Base-by-base conservation (phyloP, 164 flowering plant genomes). In the Umbellularia californica region DNA sequence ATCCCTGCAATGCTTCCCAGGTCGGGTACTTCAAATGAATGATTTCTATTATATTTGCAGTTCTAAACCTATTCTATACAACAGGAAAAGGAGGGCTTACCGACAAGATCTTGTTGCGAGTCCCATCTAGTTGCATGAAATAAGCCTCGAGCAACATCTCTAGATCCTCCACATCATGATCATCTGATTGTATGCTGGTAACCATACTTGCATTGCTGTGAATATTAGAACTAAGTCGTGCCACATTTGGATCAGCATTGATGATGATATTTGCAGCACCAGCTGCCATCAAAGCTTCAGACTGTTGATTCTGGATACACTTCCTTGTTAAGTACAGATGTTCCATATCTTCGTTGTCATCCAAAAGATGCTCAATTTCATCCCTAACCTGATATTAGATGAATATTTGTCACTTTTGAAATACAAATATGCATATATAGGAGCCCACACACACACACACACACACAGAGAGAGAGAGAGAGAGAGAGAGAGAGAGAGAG, bases 111-210 rank as follows among this genome's bases (percentile, higher is more conserved):
- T 90, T 95, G 87, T 95, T 93, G 5, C 94, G 93, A 69, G 92
- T 93, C 23, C 97, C 96, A 81, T 95, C 97, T 72, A 95, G 78
- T 85, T 95, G 97, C 99, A 93, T 92, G 80, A 95, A 95, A 79
- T 95, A 95, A 41, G 98, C 98, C 82, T 95, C 97, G 28, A 95
- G 93, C 84, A 95, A 84, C 98, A 95, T 95, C 79, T 95, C 99
- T 77, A 95, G 79, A 79, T 93, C 99, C 82, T 95, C 99, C 72
- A 95, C 97, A 83, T 95, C 97, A 74, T 85, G 71, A 73, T 87
- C 91, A 80, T 90, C 88, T 22, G 76, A 55, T 72, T 72, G 74
- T 78, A 78, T 83, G 80, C 90, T 88, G 3, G 92, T 85, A 66
- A 84, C 77, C 58, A 89, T 19, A 85, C 98, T 95, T 73, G 82